Evolutionary conservation across 345 rosid genomes (phyloP), one percentile per base, ranked within the genome.

Genomic region (Citrus mangshanensis): DNA sequence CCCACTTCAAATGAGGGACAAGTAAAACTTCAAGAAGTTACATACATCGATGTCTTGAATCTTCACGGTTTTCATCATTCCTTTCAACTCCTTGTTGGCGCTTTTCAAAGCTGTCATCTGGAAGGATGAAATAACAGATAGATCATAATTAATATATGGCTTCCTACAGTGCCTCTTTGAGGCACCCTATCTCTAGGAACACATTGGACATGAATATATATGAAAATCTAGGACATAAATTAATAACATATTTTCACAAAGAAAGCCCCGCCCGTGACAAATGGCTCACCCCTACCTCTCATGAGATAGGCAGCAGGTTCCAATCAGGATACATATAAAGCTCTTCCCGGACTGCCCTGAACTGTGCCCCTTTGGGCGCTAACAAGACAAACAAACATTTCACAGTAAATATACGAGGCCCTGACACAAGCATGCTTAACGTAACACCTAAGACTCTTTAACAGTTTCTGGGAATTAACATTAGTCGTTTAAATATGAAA

Each of bases 11-110:
- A 73, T 1, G 71, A 61, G 32, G 54, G 64, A 73, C 56, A 46
- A 28, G 27, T 14, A 35, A 66, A 62, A 72, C 54, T 71, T 27
- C n/a, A 78, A 73, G 25, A 79, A 40, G 81, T 27, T 9, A 81
- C 90, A 37, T 70, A 95, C 99, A 84, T 96, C 99, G 1, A 96
- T 90, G 59, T 96, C 98, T 81, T 97, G 94, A 85, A 97, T 91
- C 94, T 94, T 93, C 73, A 95, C 97, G 3, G 98, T 94, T 88
- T 97, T 97, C 99, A 97, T 94, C 98, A 97, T 92, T 77, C 99
- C 98, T 84, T 97, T 97, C 87, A 97, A 83, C 82, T 97, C 99
- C 90, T 94, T 94, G 88, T 97, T 97, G 68, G 99, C 99, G 58
- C 97, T 86, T 83, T 97, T 97, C 83, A 97, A 65, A 4, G 95